Base-by-base conservation (phyloP, 2,329 filamentous ascomycete genomes). In the Microdochium paspali region DNA sequence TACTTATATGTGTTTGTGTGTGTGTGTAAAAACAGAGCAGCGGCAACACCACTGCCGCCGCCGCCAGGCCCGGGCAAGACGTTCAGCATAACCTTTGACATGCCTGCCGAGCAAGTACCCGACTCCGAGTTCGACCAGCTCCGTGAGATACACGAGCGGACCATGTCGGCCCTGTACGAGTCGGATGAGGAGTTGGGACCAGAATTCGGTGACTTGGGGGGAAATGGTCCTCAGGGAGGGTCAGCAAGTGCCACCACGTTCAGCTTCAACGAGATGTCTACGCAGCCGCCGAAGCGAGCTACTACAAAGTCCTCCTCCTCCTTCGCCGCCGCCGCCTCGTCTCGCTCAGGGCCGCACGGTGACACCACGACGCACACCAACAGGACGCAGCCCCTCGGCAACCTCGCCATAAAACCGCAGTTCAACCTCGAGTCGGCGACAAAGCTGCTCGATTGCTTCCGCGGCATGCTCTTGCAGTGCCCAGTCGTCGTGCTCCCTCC, bases 381-480 rank as follows among this genome's bases (percentile, higher is more conserved):
- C 35, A 40, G 23, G 18, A 4, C 23, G 25, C 57, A 63, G 49
- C 59, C 64, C 2, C 60, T 71, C 28, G 61, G 66, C 21, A 65
- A 61, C 26, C 54, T 74, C 4, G 66, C 68, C 10, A 65, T 73
- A 15, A 72, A 71, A 47, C 75, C 75, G 0, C 70, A 71, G 54
- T 79, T 79, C 61, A 78, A 78, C 58, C 66, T 77, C 5, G 68
- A 73, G 46, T 76, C 72, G n/a, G 76, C 76, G 4, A 61, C 67
- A 30, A 65, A 64, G 4, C 59, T 77, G 3, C 61, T 79, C 4
- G 51, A 53, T 0, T 64, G 61, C 0, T 79, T 79, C 49, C 58
- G 62, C 0, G 53, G 53, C 7, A 77, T 73, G 69, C 44, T 74
- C 20, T 50, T 56, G 1, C 62, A 67, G 30, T 72, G 68, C 54